Evolutionary conservation across 352 stramenopile species (phyloP), one percentile per base, ranked within the genome.

Genomic region (Pythium utonaiense): DNA sequence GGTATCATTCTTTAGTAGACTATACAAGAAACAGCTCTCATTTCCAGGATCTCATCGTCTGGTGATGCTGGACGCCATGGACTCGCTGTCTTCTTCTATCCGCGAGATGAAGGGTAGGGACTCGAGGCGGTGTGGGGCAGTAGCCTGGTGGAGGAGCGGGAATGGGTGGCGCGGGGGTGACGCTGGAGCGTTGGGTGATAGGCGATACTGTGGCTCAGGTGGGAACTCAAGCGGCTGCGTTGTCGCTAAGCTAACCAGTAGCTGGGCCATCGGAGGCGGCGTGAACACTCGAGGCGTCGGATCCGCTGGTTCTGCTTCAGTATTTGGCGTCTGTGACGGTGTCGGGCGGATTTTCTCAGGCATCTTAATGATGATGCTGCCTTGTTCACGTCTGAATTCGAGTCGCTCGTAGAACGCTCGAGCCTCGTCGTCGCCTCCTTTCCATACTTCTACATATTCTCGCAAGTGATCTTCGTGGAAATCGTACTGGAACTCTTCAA

Each of bases 401-500:
- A 90, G 74, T 16, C 83, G 69, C 6, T 59, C 40, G n/a, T 83
- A 67, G 38, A 88, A 88, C 16, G 66, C 57, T 8, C 66, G 64
- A 0, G 73, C 70, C 27, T 86, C 73, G 3, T 64, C 68, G 31
- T 78, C 75, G 30, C 60, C 57, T 7, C 72, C 76, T 2, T 41
- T 70, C 57, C 68, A 77, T 31, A 73, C 71, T 12, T 67, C 53
- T 6, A 86, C 64, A 31, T 88, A 88, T 6, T 77, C 76, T 21
- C 73, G 72, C 27, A 88, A 60, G 21, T 86, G 69, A 10, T 90
- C 80, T 56, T 90, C 80, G 1, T 66, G 76, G 49, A 88, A 90
- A 36, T 90, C 80, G 45, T 86, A 90, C 58, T 88, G 78, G 66
- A 88, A 90, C 41, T 90, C 78, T 38, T 90, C 80, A 14, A 90